A percentile compares a stretch with the other conserved stretches of the same genome.
Conservation (phyloP, 164 flowering plant species). For the Stephania japonica region DNA sequence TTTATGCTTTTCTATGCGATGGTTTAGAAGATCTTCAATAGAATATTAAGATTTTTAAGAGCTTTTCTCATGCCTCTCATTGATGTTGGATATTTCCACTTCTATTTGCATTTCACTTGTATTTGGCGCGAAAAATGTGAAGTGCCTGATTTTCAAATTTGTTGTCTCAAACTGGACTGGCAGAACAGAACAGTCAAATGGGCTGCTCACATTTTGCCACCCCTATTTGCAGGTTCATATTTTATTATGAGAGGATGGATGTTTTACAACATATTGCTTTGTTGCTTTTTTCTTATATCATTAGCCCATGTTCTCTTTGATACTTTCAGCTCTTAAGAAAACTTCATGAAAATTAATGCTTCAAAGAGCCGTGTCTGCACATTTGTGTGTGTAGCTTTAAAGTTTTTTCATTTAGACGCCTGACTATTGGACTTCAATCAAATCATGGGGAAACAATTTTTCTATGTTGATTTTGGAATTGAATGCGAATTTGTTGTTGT, state of each 20-base stretch:
- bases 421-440: too few species aligned
- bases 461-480: not conserved
- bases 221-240: too few species aligned
- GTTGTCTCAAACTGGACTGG: too few species aligned
- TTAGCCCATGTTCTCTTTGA: not conserved
- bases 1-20: not conserved
- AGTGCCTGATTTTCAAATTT: too few species aligned
- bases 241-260: not conserved
- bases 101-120: not conserved
- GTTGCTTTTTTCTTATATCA: not conserved
- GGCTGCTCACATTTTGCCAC: too few species aligned
- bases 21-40: not conserved
- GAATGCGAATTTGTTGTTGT: not conserved
- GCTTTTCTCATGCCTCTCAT: not conserved
- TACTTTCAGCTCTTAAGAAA: not conserved
- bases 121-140: too few species aligned
- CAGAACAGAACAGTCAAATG: too few species aligned
- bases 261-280: not conserved
- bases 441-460: not conserved
- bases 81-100: not conserved
- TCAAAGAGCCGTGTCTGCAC: not conserved
- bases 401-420: not conserved
- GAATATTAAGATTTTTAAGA: not conserved
- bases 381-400: not conserved
- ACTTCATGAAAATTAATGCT: not conserved